Evolutionary conservation across 192 early-diverging fungal species (phyloP), one percentile per base, ranked within the genome.

Genomic region (Podila epicladia): DNA sequence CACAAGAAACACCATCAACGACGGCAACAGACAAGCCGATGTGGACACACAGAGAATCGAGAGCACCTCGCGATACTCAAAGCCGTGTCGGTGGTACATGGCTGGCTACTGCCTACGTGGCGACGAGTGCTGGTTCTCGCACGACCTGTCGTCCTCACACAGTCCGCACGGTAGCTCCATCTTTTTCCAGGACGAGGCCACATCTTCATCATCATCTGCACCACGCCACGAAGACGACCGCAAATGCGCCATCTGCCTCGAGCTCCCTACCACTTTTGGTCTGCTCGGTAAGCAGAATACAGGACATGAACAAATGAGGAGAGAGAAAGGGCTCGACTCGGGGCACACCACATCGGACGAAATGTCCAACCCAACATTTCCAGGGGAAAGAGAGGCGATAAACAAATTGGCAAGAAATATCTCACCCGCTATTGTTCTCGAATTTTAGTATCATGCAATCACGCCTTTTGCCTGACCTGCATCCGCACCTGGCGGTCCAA

Each of bases 401-500:
- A 12, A 9, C 38, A 41, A 41, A 41, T 9, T 12, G 12, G 38
- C 38, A 41, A 9, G 38, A 9, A 41, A 41, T 41, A 45, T 45
- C 13, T 45, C 41, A 15, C 41, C 8, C 22, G 32, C 29, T 15
- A 5, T 58, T 37, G 26, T 26, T 32, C 11, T 28, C 28, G 24
- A 50, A 38, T 37, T 26, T 20, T 73, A 80, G 77, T 59, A 3
- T 80, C 77, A 4, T 80, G 77, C 28, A 80, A 80, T 65, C 77
- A 80, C 67, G 60, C 77, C 57, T 80, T 80, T 66, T 80, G 77
- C 28, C 12, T 80, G 66, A 68, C 65, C 26, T 80, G 77, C 45
- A 80, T 80, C 62, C 71, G 77, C 41, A 80, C 71, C 12, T 80
- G 77, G 77, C 62, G 77, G 31, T 53, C 77, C 45, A 80, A 80